Evolutionary conservation across 163 green algal genomes (phyloP).

Genomic region (Scenedesmus sp.): DNA sequence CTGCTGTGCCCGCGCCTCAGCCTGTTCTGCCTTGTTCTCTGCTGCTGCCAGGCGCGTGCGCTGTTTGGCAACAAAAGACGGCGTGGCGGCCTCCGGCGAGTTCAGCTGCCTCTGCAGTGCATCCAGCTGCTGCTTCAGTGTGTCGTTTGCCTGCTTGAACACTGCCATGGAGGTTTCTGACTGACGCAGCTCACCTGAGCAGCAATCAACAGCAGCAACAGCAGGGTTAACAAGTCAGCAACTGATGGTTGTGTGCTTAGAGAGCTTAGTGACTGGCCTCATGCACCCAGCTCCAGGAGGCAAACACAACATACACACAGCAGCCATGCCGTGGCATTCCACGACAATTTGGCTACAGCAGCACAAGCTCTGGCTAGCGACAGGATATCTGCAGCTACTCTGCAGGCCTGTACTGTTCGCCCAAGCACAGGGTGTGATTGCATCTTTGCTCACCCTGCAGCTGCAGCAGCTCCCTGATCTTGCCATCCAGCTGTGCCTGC

Average conservation of each 20-base stretch:
- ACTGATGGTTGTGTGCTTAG: neutral
- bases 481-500: constrained; percentile 23
- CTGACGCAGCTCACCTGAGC: constrained; percentile 29
- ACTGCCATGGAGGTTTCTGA: constrained; percentile 4
- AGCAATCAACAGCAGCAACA: neutral
- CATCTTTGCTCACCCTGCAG: constrained; percentile 22
- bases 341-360: too few species aligned
- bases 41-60: constrained; percentile 23
- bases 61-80: constrained; percentile 46
- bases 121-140: constrained; percentile 11
- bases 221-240: neutral
- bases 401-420: too few species aligned
- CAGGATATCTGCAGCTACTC: too few species aligned
- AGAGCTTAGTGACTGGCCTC: too few species aligned
- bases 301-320: too few species aligned
- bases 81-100: constrained; percentile 37
- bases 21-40: neutral
- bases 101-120: constrained; percentile 17
- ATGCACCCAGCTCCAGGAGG: too few species aligned
- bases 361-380: too few species aligned
- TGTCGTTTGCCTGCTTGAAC: constrained; percentile 19
- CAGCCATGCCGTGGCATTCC: neutral
- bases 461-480: constrained; percentile 1
- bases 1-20: neutral
- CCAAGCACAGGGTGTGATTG: neutral